A percentile compares a stretch with the other conserved stretches of the same genome.
These are phyloP conservation scores for Trametes cubensis DNA, from an alignment of 768 basidiomycete species.

Conservation along the genomic window DNA sequence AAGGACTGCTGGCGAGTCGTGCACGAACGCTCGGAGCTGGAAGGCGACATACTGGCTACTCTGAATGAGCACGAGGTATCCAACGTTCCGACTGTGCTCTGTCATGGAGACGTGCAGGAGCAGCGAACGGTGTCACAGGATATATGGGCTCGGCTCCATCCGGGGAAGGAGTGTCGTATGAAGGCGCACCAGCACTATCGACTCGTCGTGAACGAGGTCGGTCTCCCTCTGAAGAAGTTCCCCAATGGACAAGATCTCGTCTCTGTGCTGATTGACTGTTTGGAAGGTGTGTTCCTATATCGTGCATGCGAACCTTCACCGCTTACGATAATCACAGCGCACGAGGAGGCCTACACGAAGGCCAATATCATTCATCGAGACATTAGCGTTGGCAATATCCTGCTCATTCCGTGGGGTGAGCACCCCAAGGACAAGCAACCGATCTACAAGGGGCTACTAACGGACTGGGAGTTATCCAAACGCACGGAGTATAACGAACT, in stretches of 20 bases:
- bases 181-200: constrained; percentile 2
- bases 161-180: not conserved
- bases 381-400: constrained; percentile 19
- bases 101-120: constrained; percentile 4
- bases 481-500: not conserved
- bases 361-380: constrained; percentile 13
- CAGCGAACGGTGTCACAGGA: constrained; percentile 1
- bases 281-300: not conserved
- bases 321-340: constrained; percentile 1
- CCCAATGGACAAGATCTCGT: not conserved
- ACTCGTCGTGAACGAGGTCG: not conserved
- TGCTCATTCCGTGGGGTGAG: not conserved
- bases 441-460: not conserved
- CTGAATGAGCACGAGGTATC: not conserved
- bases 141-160: not conserved
- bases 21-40: not conserved
- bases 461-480: constrained; percentile 18
- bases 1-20: constrained; percentile 15
- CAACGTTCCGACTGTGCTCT: constrained; percentile 5
- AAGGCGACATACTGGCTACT: not conserved
- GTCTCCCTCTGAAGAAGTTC: not conserved
- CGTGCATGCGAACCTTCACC: not conserved
- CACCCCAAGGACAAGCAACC: not conserved
- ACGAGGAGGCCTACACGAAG: constrained; percentile 6
- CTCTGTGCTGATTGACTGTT: not conserved